Evolutionary conservation across 2,329 filamentous ascomycete species (phyloP).

Genomic region (Xylaria digitata): DNA sequence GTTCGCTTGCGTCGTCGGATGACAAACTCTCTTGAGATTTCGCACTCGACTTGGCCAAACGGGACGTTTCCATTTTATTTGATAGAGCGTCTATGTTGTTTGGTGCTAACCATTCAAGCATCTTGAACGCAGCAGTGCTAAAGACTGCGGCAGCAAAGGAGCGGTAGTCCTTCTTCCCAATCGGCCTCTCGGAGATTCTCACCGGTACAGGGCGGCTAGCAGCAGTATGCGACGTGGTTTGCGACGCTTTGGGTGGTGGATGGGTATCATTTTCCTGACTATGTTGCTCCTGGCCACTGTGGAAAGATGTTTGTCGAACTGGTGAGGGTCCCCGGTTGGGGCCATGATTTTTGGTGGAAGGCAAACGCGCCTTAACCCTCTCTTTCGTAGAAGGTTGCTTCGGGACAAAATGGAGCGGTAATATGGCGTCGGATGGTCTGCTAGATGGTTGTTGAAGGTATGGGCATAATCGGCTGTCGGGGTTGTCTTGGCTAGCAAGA

Average conservation of each 20-base stretch:
- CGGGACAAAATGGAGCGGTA: constrained; percentile 60
- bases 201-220: constrained; percentile 45
- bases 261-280: constrained; percentile 10
- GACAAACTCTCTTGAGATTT: constrained; percentile 46
- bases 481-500: constrained; percentile 82
- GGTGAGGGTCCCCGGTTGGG: constrained; percentile 13
- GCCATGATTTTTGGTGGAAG: constrained; percentile 24
- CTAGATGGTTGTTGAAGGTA: constrained; percentile 57
- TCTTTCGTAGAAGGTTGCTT: constrained; percentile 47
- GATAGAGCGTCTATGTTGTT: constrained; percentile 64
- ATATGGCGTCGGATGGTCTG: constrained; percentile 58
- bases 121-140: constrained; percentile 73
- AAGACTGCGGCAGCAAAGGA: constrained; percentile 73
- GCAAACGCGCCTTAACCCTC: constrained; percentile 33
- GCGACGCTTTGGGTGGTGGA: not conserved
- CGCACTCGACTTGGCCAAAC: constrained; percentile 25
- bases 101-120: constrained; percentile 77
- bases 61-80: constrained; percentile 50
- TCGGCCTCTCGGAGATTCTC: constrained; percentile 58
- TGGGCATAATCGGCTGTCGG: constrained; percentile 75
- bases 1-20: constrained; percentile 36
- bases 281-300: constrained; percentile 3
- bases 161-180: constrained; percentile 67
- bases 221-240: constrained; percentile 21
- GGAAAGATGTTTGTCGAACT: constrained; percentile 16